Percentiles rank a stretch among this genome's conserved stretches.
Conservation (phyloP, 306 rosid species). For the Delonix regia region DNA sequence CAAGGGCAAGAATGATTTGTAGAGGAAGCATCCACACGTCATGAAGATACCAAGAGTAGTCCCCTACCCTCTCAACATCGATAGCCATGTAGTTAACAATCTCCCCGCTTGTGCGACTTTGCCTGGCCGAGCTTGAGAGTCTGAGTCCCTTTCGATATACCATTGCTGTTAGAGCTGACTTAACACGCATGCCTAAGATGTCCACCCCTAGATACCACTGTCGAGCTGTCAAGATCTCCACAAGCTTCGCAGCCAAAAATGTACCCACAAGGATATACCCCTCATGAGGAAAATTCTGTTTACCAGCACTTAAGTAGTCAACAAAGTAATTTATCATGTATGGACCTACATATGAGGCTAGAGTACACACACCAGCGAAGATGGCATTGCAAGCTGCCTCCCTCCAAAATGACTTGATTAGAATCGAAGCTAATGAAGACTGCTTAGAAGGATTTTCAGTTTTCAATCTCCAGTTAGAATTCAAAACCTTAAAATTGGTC, state of each 20-base stretch:
- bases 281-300: slow-evolving; percentile 67
- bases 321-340: slow-evolving; percentile 89
- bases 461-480: slow-evolving; percentile 71
- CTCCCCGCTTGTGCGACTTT: slow-evolving; percentile 89
- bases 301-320: slow-evolving; percentile 82
- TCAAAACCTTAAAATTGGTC: slow-evolving; percentile 69
- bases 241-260: slow-evolving; percentile 76
- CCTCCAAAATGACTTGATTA: slow-evolving; percentile 83
- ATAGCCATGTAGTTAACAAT: slow-evolving; percentile 92
- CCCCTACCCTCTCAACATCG: slow-evolving; percentile 89
- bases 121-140: slow-evolving; percentile 82
- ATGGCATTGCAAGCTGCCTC: slow-evolving; percentile 85
- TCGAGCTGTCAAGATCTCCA: slow-evolving; percentile 82
- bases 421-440: slow-evolving; percentile 81
- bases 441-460: slow-evolving; percentile 62
- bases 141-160: slow-evolving; percentile 81
- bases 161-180: slow-evolving; percentile 88
- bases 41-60: slow-evolving; percentile 90
- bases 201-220: slow-evolving; percentile 95
- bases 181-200: slow-evolving; percentile 90
- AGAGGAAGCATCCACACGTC: slow-evolving; percentile 93
- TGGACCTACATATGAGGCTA: slow-evolving; percentile 87
- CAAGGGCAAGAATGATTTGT: slow-evolving; percentile 82
- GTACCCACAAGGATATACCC: slow-evolving; percentile 78
- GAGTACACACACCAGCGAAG: slow-evolving; percentile 74